These are phyloP conservation scores for Cutaneotrichosporon sp. DNA, from an alignment of 1,284 basidiomycete genomes.

Conservation along the genomic window DNA sequence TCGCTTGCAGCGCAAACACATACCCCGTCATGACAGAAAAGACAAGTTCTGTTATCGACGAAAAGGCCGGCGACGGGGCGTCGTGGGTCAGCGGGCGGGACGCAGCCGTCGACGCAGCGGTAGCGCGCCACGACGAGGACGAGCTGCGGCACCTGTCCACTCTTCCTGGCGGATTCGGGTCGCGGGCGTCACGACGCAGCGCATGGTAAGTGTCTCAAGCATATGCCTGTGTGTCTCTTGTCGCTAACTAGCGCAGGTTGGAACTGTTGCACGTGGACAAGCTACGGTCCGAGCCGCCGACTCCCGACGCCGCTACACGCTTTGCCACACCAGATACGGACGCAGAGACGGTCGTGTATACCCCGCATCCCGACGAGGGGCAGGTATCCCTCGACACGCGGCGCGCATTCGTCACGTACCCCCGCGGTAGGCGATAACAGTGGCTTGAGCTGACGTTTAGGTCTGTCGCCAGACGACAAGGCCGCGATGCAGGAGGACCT, in stretches of 20 bases:
- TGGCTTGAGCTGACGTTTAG: constrained; percentile 4
- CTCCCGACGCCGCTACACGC: not conserved
- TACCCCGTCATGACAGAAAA: too few relatives aligned
- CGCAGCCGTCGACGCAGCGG: constrained; percentile 27
- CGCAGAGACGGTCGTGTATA: constrained; percentile 5
- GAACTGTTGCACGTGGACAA: constrained; percentile 21
- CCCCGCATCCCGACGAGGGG: constrained; percentile 66
- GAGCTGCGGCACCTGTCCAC: constrained; percentile 33
- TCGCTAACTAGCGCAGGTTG: constrained; percentile 23
- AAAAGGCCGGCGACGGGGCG: not conserved
- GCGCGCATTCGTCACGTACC: constrained; percentile 82
- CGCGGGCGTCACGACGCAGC: constrained; percentile 25
- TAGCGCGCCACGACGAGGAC: constrained; percentile 28
- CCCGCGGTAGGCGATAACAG: constrained; percentile 57
- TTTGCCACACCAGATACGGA: constrained; percentile 1
- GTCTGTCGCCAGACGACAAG: constrained; percentile 32
- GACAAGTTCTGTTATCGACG: not conserved
- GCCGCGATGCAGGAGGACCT: constrained; percentile 61
- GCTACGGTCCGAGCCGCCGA: not conserved
- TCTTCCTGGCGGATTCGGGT: constrained; percentile 44
- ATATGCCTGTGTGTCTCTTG: too few relatives aligned
- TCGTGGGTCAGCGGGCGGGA: constrained; percentile 32
- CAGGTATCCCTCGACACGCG: constrained; percentile 82
- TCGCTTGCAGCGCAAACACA: not conserved
- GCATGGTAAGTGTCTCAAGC: constrained; percentile 39